phyloP scores from a whole-genome alignment of 305 asterid species.

The Rubia tinctorum region DNA sequence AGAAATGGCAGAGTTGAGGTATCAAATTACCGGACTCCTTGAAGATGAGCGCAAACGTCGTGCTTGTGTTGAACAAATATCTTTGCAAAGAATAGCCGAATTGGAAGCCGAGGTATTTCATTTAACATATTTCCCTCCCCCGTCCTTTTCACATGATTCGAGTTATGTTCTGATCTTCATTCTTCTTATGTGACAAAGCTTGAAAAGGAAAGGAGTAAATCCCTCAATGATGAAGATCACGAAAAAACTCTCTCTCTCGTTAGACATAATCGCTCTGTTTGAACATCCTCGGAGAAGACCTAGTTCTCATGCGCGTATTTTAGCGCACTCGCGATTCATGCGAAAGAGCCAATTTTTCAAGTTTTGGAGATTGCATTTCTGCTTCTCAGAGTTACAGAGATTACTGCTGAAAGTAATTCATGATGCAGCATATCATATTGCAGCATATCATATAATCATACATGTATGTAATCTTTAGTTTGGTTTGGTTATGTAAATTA shows the following conservation, averaged over 20 bases:
- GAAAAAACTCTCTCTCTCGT: conserved; percentile 20
- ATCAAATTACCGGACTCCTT: conserved; percentile 48
- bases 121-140: neutral
- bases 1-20: conserved; percentile 97
- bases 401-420: conserved; percentile 11
- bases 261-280: conserved; percentile 22
- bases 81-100: conserved; percentile 79
- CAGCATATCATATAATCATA: conserved; percentile 1
- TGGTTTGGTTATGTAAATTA: neutral
- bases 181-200: conserved; percentile 35
- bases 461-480: neutral
- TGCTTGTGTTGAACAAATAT: conserved; percentile 66
- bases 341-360: neutral
- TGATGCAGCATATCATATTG: conserved; percentile 13
- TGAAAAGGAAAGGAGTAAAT: conserved; percentile 45
- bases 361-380: conserved; percentile 7
- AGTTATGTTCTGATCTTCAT: conserved; percentile 16
- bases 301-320: conserved; percentile 13
- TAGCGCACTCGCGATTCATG: neutral
- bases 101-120: conserved; percentile 75
- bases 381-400: neutral
- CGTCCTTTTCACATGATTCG: conserved; percentile 2
- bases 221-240: conserved; percentile 32
- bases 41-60: conserved; percentile 67
- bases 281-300: conserved; percentile 18